Evolutionary conservation across 2,329 filamentous ascomycete species (phyloP), one percentile per base, ranked within the genome.

Genomic region (Aspergillus ustus): DNA sequence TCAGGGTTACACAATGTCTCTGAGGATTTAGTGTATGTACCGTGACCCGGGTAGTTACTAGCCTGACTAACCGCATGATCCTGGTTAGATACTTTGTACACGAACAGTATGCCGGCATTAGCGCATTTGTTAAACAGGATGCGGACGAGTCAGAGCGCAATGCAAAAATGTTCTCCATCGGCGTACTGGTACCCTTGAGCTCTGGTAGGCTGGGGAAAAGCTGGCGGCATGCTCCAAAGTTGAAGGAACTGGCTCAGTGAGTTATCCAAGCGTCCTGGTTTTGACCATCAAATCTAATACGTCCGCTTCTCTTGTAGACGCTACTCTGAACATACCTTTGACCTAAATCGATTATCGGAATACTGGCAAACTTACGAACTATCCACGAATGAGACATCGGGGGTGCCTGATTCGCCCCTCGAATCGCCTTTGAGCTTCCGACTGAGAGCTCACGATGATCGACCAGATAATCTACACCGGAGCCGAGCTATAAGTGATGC

Each of bases 161-260:
- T 82, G 95, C 95, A 53, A 87, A 91, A 69, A 97, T 99, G 88
- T 88, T 97, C 65, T 91, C 94, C 15, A 92, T 98, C 1, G 95
- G 95, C 45, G 87, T 94, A 29, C 81, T 99, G 67, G 93, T 98
- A 1, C 92, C 92, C 7, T 78, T 97, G 55, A 94, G 90, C 73
- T 91, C 91, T 72, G 94, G 94, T 25, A 86, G 93, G 58, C 81
- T 98, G 22, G 95, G 95, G 4, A 87, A 93, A 66, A 91, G 90
- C 56, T 99, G 95, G 95, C 86, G 89, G 67, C 93, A 97, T 79
- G 93, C 92, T 6, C 86, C 90, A 59, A 85, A 81, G 20, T 77
- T 99, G 65, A 91, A 91, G 78, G 83, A 85, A 28, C 83, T 98
- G 76, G 91, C 92, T 54, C 83, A 82, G 87, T 92, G 82, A 67